Base-by-base conservation (phyloP, 169 alveolate genomes). In the Plasmodium ovale region DNA sequence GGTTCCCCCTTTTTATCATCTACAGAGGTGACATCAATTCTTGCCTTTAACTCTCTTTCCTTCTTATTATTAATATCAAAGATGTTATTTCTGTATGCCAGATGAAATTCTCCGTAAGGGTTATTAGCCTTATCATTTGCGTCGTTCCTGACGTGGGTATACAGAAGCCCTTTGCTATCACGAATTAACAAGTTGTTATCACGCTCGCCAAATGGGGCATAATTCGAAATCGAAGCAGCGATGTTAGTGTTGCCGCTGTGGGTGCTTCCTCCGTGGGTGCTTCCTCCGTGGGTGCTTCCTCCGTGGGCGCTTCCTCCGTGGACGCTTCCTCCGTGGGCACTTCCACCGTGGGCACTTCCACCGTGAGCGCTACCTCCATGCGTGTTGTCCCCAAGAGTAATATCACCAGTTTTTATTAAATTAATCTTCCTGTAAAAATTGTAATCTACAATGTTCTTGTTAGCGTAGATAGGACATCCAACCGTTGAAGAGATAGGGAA, bases 401-500 rank as follows among this genome's bases (percentile, higher is more conserved):
- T 53, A 77, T 77, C 31, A 12, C 33, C 62, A 25, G 51, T 77
- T 10, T 77, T 77, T 6, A 62, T 47, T 59, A 77, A 54, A 21
- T 44, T 59, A 39, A 62, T 27, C 21, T 64, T 77, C 19, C 62
- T 77, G 44, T 60, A 77, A 10, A 68, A 25, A n/a, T 77, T 68
- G 47, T 42, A 77, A 53, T 77, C 65, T 29, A 60, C n/a, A 44
- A 47, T 33, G 39, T 77, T 77, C n/a, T 77, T 77, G 47, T 54
- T 53, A 2, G 54, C 14, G 56, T 67, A 53, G 10, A 77, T 54
- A 7, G 70, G 91, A 70, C 33, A 68, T 5, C 70, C 91, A 21
- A 85, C 87, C 3, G 87, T 85, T 23, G 91, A 85, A 5, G 91
- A 54, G 10, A 85, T 35, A 44, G 91, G 91, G 31, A 85, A 54